Base-by-base conservation (phyloP, 2,329 filamentous ascomycete genomes). In the Fusarium sororula region DNA sequence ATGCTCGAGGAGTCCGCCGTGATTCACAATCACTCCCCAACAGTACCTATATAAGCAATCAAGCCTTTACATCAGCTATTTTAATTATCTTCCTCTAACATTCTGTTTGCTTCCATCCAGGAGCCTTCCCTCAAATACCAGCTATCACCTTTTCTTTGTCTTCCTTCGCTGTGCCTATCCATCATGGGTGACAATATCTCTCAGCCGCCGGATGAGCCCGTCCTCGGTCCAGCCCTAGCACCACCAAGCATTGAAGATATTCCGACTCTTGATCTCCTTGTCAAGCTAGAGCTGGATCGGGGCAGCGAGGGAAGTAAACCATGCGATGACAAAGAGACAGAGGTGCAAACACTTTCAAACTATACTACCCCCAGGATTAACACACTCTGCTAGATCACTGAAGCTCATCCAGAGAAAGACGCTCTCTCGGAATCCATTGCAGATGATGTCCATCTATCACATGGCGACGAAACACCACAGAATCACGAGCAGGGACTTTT, bases 11-110 rank as follows among this genome's bases (percentile, higher is more conserved):
- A 30, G 54, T 32, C 42, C 30, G 13, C 54, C 8, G 66, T 70
- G 68, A 70, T 55, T 70, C 68, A 70, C 66, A 37, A 22, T 10
- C 42, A 28, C 32, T 41, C 38, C 30, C 26, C n/a, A 6, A 37
- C 8, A 15, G 2, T 32, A 24, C 37, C 37, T 48, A 66, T 68
- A 63, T 42, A 63, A 37, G 30, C 55, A 24, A 60, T 35, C 45
- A 28, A 28, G 15, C 14, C 32, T 35, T 32, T 24, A 11, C 44
- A 17, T 12, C 9, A 35, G 8, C 26, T 15, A 30, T 39, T 28
- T 7, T 9, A 7, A 6, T 20, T 41, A 13, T 47, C 38, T 48
- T 66, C 32, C 14, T 45, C 22, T 30, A 54, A 41, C 30, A 20
- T 39, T 55, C 35, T 28, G n/a, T 55, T 55, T 55, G 11, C 24